Base-by-base conservation (phyloP, 129 eudicot species). In the Apium graveolens region DNA sequence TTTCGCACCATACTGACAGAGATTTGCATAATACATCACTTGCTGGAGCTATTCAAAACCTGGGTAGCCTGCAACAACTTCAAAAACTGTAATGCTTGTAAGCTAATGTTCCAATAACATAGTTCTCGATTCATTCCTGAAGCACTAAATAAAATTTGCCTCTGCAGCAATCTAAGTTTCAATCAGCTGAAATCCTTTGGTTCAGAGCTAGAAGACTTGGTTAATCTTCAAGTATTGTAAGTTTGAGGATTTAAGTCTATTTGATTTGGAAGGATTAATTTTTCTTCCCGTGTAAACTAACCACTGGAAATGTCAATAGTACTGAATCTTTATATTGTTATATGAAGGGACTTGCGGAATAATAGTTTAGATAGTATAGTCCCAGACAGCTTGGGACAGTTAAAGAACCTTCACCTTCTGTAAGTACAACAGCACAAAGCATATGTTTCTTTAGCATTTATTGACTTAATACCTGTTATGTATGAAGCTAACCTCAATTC, bases 1-100 rank as follows among this genome's bases (percentile, higher is more conserved):
- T 60, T 75, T 45, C 26, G 79, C 71, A 14, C 72, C 66, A 48
- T 79, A 44, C 27, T 84, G 39, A 79, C 86, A 94, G 98, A 76
- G 97, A 94, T 83, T 78, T 94, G 88, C 97, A 90, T 86, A 94
- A 94, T 83, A 82, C 97, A 49, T 94, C 98, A 73, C 90, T 94
- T 60, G 78, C 85, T 26, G 98, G 97, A 78, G 93, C 91, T 80
- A 88, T 91, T 84, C 88, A 90, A 81, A 91, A 90, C 87, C 78
- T 94, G 83, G 96, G 91, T 34, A 83, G 98, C 86, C 84, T 94
- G 81, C 87, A 84, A 74, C 90, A 80, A 80, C 97, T 94, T 78
- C 91, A 89, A 77, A 83, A 88, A 79, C 82, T 94, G 98, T 94
- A 94, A 86, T 80, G 76, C 75, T 74, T 74, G 60, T 7, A 18